A percentile compares a stretch with the other conserved stretches of the same genome.
These are phyloP conservation scores for Epicoccum sorghinum DNA, from an alignment of 2,329 filamentous ascomycete genomes.

Conservation along the genomic window DNA sequence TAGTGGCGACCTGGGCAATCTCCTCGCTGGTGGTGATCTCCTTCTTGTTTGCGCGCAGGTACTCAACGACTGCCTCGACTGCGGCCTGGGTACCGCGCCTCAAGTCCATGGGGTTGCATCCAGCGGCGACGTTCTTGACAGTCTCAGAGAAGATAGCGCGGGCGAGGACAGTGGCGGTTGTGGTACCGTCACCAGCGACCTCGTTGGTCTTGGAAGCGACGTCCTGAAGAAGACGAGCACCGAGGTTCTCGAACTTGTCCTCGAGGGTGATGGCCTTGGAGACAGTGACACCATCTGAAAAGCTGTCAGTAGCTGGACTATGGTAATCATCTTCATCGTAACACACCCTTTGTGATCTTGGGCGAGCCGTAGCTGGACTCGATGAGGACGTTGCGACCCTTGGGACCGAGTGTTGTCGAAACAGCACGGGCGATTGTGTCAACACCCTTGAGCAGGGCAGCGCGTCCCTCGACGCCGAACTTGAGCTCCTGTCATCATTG, in stretches of 20 bases:
- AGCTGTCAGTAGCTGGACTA: slow-evolving; percentile 21
- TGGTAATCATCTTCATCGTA: neutral
- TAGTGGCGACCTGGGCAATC: slow-evolving; percentile 97
- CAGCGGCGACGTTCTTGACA: slow-evolving; percentile 98
- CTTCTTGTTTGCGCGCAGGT: slow-evolving; percentile 92
- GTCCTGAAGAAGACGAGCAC: slow-evolving; percentile 94
- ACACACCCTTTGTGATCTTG: slow-evolving; percentile 97
- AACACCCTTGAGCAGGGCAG: slow-evolving; percentile 87
- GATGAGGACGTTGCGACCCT: slow-evolving; percentile 97
- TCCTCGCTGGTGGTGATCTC: slow-evolving; percentile 98
- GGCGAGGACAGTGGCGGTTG: slow-evolving; percentile 94
- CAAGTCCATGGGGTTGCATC: slow-evolving; percentile 99
- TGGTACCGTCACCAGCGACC: slow-evolving; percentile 97
- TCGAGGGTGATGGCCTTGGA: slow-evolving; percentile 85
- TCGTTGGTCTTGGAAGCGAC: slow-evolving; percentile 99
- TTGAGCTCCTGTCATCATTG: slow-evolving; percentile 77
- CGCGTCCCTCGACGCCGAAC: slow-evolving; percentile 94
- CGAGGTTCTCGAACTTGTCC: slow-evolving; percentile 99
- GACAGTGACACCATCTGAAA: slow-evolving; percentile 59
- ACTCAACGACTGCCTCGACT: slow-evolving; percentile 93
- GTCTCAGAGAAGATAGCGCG: slow-evolving; percentile 99
- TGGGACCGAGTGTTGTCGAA: slow-evolving; percentile 93
- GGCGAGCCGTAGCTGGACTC: slow-evolving; percentile 98
- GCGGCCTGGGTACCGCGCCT: slow-evolving; percentile 96
- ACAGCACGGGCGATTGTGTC: slow-evolving; percentile 97